Evolutionary conservation across 1,284 basidiomycete species (phyloP).

Genomic region (Xerocomus amazonicus): DNA sequence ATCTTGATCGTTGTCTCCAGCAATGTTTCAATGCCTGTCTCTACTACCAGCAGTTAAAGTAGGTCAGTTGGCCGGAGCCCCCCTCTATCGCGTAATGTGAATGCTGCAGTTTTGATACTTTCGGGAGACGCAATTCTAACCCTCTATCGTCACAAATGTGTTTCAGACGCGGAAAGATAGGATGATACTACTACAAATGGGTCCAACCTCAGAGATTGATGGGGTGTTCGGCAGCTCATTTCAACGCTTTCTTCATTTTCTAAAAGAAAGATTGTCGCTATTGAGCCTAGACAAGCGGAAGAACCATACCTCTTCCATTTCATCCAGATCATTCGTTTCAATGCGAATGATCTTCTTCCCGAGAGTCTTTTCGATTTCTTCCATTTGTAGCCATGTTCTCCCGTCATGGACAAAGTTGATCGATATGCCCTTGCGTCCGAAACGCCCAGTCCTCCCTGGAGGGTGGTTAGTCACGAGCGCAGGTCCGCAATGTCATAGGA

Average conservation of each 20-base stretch:
- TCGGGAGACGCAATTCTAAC: no score
- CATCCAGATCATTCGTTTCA: slow-evolving; percentile 80
- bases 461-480: slow-evolving; percentile 2
- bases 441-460: slow-evolving; percentile 88
- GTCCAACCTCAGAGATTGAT: neutral
- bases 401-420: slow-evolving; percentile 94
- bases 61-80: no score
- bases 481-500: slow-evolving; percentile 8
- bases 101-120: no score
- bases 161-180: neutral
- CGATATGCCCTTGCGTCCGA: slow-evolving; percentile 93
- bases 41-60: no score
- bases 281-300: neutral
- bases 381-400: slow-evolving; percentile 81
- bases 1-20: no score
- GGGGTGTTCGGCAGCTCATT: slow-evolving; percentile 36
- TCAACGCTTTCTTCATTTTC: slow-evolving; percentile 78
- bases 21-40: no score
- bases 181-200: neutral
- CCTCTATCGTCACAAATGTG: no score
- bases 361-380: slow-evolving; percentile 75
- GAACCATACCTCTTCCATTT: slow-evolving; percentile 77
- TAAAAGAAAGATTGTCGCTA: slow-evolving; percentile 25
- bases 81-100: no score
- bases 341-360: slow-evolving; percentile 78